Evolutionary conservation across 1,284 basidiomycete species (phyloP).

Genomic region (Ceratobasidium theobromae): DNA sequence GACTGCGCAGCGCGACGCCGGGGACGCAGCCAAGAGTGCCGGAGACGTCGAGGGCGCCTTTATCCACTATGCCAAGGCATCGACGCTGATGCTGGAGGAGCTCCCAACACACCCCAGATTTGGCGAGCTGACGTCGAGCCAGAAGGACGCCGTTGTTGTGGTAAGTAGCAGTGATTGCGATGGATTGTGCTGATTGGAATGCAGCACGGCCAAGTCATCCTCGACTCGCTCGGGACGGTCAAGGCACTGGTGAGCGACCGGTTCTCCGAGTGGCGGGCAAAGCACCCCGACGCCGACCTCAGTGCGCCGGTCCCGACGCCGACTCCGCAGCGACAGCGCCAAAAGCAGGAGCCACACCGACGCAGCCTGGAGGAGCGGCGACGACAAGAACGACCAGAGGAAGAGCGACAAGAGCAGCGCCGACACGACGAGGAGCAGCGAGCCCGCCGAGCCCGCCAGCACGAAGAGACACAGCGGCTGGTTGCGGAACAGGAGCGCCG

Average conservation of each 20-base stretch:
- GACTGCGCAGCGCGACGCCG: slow-evolving; percentile 43
- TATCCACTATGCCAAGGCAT: slow-evolving; percentile 59
- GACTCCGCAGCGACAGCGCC: background rate
- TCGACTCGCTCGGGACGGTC: slow-evolving; percentile 36
- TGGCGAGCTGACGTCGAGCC: slow-evolving; percentile 42
- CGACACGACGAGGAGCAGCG: background rate
- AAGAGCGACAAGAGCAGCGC: background rate
- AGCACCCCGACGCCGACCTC: slow-evolving; percentile 28
- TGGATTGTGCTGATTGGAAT: background rate
- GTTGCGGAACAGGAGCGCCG: slow-evolving; percentile 20
- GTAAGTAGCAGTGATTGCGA: slow-evolving; percentile 42
- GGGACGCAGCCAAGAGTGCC: slow-evolving; percentile 47
- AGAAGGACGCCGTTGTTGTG: slow-evolving; percentile 46
- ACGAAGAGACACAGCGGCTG: slow-evolving; percentile 13
- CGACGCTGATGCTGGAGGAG: slow-evolving; percentile 63
- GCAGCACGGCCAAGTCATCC: slow-evolving; percentile 40
- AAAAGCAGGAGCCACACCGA: background rate
- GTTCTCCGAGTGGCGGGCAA: slow-evolving; percentile 21
- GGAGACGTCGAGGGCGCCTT: slow-evolving; percentile 60
- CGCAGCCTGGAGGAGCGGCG: background rate
- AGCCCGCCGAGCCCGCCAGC: background rate
- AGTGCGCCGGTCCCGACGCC: slow-evolving; percentile 5
- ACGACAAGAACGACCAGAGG: slow-evolving; percentile 4
- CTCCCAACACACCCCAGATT: slow-evolving; percentile 55
- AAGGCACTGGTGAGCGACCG: slow-evolving; percentile 21